phyloP scores from a whole-genome alignment of 495 filamentous ascomycete species.

The Aspergillus homomorphus region DNA sequence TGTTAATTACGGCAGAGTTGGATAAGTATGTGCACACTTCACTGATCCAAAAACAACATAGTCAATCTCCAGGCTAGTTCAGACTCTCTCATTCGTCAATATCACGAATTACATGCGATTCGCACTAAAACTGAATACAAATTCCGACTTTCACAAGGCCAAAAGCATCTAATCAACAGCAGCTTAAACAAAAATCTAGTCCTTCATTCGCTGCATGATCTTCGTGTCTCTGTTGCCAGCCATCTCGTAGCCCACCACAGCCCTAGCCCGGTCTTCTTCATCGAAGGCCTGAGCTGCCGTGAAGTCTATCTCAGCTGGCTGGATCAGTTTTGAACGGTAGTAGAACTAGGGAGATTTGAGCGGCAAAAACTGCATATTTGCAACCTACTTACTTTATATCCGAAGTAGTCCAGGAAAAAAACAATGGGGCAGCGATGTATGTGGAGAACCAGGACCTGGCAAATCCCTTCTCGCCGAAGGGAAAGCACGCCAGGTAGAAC shows the following conservation, averaged over 20 bases:
- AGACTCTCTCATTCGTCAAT: too few species aligned
- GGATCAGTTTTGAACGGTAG: conserved; percentile 27
- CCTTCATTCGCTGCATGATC: not conserved
- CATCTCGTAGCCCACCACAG: not conserved
- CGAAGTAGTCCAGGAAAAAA: conserved; percentile 27
- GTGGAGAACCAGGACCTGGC: conserved; percentile 29
- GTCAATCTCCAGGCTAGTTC: too few species aligned
- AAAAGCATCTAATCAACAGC: not conserved
- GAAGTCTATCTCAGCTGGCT: conserved; percentile 26
- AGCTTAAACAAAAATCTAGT: not conserved
- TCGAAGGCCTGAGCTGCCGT: conserved; percentile 25
- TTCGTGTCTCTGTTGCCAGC: not conserved
- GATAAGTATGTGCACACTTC: too few species aligned
- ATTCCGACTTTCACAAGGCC: not conserved
- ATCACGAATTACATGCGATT: not conserved
- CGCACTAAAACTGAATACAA: too few species aligned
- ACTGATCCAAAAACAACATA: too few species aligned
- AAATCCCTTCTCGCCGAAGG: conserved; percentile 28
- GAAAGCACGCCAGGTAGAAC: conserved; percentile 47
- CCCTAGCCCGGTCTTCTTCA: conserved; percentile 20
- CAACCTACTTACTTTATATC: conserved; percentile 21
- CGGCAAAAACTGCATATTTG: not conserved
- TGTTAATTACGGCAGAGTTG: too few species aligned
- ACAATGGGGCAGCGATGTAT: conserved; percentile 31
- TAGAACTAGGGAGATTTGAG: conserved; percentile 12